These are phyloP conservation scores for Malassezia furfur DNA, from an alignment of 1,284 basidiomycete genomes.

Conservation along the genomic window DNA sequence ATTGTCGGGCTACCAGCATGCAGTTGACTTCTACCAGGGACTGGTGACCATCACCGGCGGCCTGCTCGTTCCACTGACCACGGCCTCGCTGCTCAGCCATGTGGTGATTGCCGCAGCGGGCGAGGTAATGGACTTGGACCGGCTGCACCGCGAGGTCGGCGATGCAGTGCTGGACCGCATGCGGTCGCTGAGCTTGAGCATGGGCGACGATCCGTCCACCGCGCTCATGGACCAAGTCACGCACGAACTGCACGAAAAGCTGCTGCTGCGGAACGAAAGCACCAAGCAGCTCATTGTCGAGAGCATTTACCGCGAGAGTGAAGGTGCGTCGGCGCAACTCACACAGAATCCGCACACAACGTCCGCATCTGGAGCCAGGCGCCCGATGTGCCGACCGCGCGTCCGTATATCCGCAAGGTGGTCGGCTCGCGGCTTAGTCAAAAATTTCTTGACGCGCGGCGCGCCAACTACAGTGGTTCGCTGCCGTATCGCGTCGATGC, in stretches of 20 bases:
- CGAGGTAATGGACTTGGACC: constrained; percentile 94
- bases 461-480: background rate
- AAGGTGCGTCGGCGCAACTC: constrained; percentile 14
- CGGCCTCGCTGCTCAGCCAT: constrained; percentile 87
- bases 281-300: constrained; percentile 94
- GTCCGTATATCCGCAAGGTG: constrained; percentile 61
- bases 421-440: constrained; percentile 39
- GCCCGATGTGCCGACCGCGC: constrained; percentile 63
- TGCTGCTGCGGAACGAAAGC: constrained; percentile 83
- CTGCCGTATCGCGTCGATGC: background rate
- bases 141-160: constrained; percentile 84
- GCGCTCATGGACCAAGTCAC: constrained; percentile 80
- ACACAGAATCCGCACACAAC: constrained; percentile 78
- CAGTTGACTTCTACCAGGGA: constrained; percentile 77
- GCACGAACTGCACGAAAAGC: constrained; percentile 76
- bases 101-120: constrained; percentile 94
- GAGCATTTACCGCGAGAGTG: constrained; percentile 61
- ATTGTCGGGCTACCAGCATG: constrained; percentile 59
- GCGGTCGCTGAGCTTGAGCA: constrained; percentile 57
- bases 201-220: constrained; percentile 59
- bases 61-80: constrained; percentile 85
- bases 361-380: constrained; percentile 75
- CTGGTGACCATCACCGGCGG: constrained; percentile 54
- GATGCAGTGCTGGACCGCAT: constrained; percentile 85
- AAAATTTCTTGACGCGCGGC: constrained; percentile 35